Percentiles rank a stretch among this genome's conserved stretches.
These are phyloP conservation scores for Peterozyma toletana DNA, from an alignment of 805 yeast species.

Conservation along the genomic window DNA sequence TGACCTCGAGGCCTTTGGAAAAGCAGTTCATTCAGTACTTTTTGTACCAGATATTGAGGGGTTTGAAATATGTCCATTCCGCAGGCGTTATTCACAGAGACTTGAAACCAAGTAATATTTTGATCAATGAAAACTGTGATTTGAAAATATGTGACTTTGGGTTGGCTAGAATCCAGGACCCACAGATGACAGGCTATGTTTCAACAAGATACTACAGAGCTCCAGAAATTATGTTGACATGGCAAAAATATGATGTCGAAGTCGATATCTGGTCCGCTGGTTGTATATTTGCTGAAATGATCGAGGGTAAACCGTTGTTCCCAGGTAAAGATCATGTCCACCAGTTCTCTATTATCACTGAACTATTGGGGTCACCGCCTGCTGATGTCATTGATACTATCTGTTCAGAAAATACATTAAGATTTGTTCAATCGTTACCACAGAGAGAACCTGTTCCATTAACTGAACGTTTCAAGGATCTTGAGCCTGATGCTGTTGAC, in stretches of 20 bases:
- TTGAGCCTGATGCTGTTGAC: conserved; percentile 84
- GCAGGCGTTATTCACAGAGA: conserved; percentile 96
- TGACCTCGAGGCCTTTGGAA: conserved; percentile 90
- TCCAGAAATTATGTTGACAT: conserved; percentile 96
- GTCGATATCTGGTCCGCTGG: conserved; percentile 99
- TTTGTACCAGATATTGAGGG: conserved; percentile 90
- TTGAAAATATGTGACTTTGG: conserved; percentile 96
- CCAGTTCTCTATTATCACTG: conserved; percentile 95
- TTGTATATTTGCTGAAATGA: conserved; percentile 95
- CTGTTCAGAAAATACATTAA: conserved; percentile 89
- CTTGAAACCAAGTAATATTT: conserved; percentile 85
- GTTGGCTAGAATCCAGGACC: conserved; percentile 93
- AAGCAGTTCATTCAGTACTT: conserved; percentile 96
- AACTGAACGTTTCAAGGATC: conserved; percentile 68
- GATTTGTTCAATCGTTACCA: conserved; percentile 91
- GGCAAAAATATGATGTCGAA: conserved; percentile 96
- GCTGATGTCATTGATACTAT: conserved; percentile 93
- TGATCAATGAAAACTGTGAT: conserved; percentile 95
- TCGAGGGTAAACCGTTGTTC: conserved; percentile 92
- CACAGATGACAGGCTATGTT: conserved; percentile 98
- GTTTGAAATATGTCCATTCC: conserved; percentile 87
- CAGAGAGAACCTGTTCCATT: conserved; percentile 89
- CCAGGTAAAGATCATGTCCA: conserved; percentile 99
- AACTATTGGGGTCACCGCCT: conserved; percentile 89
- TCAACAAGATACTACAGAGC: conserved; percentile 95